A percentile compares a stretch with the other conserved stretches of the same genome.
Evolutionary conservation across 805 yeast species (phyloP).

Genomic region (Pichia phayaonensis): DNA sequence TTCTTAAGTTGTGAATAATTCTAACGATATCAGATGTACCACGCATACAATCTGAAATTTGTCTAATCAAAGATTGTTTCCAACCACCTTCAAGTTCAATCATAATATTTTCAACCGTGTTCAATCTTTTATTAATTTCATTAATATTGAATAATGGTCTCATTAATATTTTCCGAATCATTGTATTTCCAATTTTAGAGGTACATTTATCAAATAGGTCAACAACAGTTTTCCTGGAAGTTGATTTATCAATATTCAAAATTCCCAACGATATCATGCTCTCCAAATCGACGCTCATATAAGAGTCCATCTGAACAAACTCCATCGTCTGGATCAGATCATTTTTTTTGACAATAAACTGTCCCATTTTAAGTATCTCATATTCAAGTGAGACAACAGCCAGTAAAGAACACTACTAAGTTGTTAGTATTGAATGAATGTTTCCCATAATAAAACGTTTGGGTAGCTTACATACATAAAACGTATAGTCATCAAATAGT

Average conservation of each 20-base stretch:
- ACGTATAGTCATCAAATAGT: not conserved
- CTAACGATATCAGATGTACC: slow-evolving; percentile 26
- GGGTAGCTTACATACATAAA: slow-evolving; percentile 6
- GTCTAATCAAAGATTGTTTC: slow-evolving; percentile 13
- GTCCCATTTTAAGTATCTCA: slow-evolving; percentile 3
- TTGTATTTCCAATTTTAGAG: slow-evolving; percentile 25
- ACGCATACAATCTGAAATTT: slow-evolving; percentile 18
- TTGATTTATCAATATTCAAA: slow-evolving; percentile 1
- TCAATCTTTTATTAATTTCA: slow-evolving; percentile 25
- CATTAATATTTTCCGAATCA: slow-evolving; percentile 28
- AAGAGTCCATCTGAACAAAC: slow-evolving; percentile 2
- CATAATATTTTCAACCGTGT: slow-evolving; percentile 22
- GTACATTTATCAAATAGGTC: slow-evolving; percentile 21
- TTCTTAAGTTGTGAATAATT: slow-evolving; percentile 15
- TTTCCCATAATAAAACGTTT: not conserved
- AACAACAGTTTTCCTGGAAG: slow-evolving; percentile 11
- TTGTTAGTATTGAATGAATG: not conserved
- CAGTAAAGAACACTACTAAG: slow-evolving; percentile 7
- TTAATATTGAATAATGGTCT: slow-evolving; percentile 28
- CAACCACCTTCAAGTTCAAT: slow-evolving; percentile 4
- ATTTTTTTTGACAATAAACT: not conserved
- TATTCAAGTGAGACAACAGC: slow-evolving; percentile 6
- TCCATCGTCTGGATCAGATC: slow-evolving; percentile 7
- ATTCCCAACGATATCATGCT: slow-evolving; percentile 23
- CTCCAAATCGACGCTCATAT: slow-evolving; percentile 25